These are phyloP conservation scores for Pseudonitzschia pungens DNA, from an alignment of 108 stramenopile genomes.

Conservation along the genomic window DNA sequence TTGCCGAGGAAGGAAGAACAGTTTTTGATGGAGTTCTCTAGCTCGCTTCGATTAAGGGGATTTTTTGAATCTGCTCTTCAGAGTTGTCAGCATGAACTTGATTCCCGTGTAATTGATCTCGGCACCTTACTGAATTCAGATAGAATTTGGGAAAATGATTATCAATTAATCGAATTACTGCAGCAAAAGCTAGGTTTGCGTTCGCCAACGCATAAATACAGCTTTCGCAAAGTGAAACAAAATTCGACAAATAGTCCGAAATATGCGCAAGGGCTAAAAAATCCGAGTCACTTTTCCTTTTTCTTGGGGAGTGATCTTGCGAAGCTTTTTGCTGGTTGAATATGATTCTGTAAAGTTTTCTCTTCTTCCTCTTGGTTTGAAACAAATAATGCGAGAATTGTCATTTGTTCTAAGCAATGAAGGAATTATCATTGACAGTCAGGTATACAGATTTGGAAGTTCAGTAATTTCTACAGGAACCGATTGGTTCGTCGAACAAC, in stretches of 20 bases:
- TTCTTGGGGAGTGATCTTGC: not conserved
- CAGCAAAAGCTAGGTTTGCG: slow-evolving; percentile 6
- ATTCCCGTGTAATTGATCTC: not conserved
- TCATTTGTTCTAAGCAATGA: too few relatives aligned
- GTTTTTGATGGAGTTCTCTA: not conserved
- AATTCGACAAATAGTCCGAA: slow-evolving; percentile 1
- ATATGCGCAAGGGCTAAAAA: not conserved
- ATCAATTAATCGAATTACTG: slow-evolving; percentile 1
- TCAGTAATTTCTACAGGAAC: too few relatives aligned
- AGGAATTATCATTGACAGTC: too few relatives aligned
- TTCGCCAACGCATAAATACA: not conserved
- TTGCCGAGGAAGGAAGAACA: not conserved
- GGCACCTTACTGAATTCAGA: not conserved
- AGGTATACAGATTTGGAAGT: too few relatives aligned
- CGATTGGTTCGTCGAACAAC: too few relatives aligned
- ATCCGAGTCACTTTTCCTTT: slow-evolving; percentile 10
- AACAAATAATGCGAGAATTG: too few relatives aligned
- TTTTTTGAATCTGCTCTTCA: not conserved
- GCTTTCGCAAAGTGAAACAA: not conserved
- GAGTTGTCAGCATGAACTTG: not conserved
- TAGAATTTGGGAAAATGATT: not conserved
- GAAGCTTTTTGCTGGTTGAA: not conserved
- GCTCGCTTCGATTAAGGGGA: slow-evolving; percentile 9
- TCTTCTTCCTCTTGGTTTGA: too few relatives aligned
- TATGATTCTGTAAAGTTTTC: too few relatives aligned